A percentile compares a stretch with the other conserved stretches of the same genome.
Evolutionary conservation across 495 filamentous ascomycete genomes (phyloP).

Genomic region (Lasiosphaeria ovina): DNA sequence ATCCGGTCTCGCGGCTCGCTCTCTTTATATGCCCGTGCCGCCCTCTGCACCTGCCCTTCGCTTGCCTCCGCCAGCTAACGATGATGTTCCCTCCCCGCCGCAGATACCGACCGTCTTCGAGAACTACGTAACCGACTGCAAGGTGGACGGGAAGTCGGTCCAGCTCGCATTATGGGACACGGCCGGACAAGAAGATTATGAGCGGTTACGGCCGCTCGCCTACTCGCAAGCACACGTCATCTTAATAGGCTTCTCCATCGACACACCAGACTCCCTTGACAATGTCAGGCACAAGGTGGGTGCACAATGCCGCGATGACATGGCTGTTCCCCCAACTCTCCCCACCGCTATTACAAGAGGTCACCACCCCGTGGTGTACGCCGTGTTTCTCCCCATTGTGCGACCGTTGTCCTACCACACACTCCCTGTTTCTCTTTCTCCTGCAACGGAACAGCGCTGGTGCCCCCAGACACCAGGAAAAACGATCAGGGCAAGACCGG

Average conservation of each 20-base stretch:
- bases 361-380: neutral
- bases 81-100: slow-evolving; percentile 19
- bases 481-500: neutral
- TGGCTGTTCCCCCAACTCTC: neutral
- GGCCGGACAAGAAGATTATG: slow-evolving; percentile 99
- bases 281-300: slow-evolving; percentile 96
- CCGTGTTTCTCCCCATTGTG: neutral
- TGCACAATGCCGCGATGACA: slow-evolving; percentile 15
- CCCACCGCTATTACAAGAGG: slow-evolving; percentile 2
- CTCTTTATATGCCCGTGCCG: neutral
- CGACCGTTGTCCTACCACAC: slow-evolving; percentile 15
- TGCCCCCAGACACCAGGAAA: neutral
- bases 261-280: slow-evolving; percentile 93
- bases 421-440: neutral
- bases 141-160: slow-evolving; percentile 96
- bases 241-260: slow-evolving; percentile 92
- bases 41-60: neutral
- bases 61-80: neutral
- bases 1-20: neutral
- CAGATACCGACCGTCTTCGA: slow-evolving; percentile 98
- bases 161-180: slow-evolving; percentile 99
- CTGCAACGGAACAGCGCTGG: neutral
- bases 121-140: slow-evolving; percentile 98
- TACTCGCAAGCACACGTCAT: slow-evolving; percentile 98
- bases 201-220: slow-evolving; percentile 87